Base-by-base conservation (phyloP, 768 basidiomycete genomes). In the Collybia mongolica region DNA sequence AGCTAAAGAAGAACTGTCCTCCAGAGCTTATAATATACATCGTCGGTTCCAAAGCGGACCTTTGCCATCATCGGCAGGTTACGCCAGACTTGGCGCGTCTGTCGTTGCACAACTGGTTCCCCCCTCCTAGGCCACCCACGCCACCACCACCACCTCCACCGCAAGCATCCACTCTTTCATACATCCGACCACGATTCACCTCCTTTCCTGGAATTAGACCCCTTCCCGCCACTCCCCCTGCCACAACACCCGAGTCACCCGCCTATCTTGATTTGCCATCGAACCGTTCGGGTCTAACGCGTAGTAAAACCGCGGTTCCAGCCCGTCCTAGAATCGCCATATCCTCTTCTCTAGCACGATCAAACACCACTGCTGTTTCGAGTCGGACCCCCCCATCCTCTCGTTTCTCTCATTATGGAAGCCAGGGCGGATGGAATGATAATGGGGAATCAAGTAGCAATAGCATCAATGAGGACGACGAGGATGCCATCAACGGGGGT, bases 21-120 rank as follows among this genome's bases (percentile, higher is more conserved):
- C 81, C 87, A 43, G 92, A 95, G 62, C 79, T 94, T 51, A 86
- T 96, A 65, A 93, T 97, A 61, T 93, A 94, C 69, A 91, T 98
- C 60, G 93, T 97, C 59, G 94, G 95, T 50, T 84, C 94, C 55
- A 98, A 98, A 69, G 88, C 90, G 60, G 90, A 93, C 74, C 78
- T 93, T 52, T 68, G 79, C 52, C 72, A 74, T 36, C 76, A 83
- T 54, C 83, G 90, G 41, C 84, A 89, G 61, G 87, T 93, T 55
- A 87, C 90, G 5, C 73, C 86, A 46, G 91, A 92, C 68, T 77
- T 88, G 51, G 92, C 90, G 47, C 84, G 90, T n/a, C 76, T 89
- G 49, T 86, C 87, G 11, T 72, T 96, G 39, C 86, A 88, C 56
- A 86, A 83, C 44, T 94, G 93, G 93, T 92, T 92, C 57, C 90